Percentiles rank a stretch among this genome's conserved stretches.
phyloP scores from a whole-genome alignment of 1,284 basidiomycete genomes.

The Mrakiaceae sp. region DNA sequence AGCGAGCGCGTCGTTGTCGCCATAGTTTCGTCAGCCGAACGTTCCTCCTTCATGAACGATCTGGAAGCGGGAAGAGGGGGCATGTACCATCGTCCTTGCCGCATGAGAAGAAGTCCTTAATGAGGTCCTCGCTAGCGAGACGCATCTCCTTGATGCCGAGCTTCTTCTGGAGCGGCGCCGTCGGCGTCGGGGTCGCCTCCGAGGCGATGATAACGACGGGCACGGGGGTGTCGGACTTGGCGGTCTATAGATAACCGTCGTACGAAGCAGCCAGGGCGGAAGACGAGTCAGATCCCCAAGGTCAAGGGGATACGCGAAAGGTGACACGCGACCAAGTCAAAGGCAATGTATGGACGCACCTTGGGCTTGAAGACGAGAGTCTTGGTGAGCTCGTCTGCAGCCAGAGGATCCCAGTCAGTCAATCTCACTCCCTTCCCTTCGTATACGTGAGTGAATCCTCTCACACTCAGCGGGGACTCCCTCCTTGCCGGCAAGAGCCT shows the following conservation, averaged over 20 bases:
- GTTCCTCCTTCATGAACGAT: not conserved
- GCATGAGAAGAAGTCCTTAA: slow-evolving; percentile 70
- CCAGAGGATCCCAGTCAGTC: not conserved
- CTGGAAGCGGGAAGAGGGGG: not conserved
- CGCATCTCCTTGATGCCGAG: slow-evolving; percentile 81
- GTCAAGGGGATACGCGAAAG: not conserved
- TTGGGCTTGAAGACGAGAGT: slow-evolving; percentile 38
- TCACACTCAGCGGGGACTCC: slow-evolving; percentile 21
- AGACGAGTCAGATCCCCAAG: not conserved
- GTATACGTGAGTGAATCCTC: not conserved
- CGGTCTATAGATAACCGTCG: slow-evolving; percentile 38
- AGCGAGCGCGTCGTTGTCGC: no score
- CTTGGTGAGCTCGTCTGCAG: slow-evolving; percentile 14
- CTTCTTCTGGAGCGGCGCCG: slow-evolving; percentile 63
- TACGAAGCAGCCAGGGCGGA: not conserved
- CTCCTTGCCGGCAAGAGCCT: slow-evolving; percentile 22
- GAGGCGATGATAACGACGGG: slow-evolving; percentile 78
- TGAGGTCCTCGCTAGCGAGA: slow-evolving; percentile 74
- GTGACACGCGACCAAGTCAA: not conserved
- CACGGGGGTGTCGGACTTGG: slow-evolving; percentile 70
- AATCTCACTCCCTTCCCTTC: not conserved
- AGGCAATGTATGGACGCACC: not conserved
- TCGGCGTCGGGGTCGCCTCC: slow-evolving; percentile 66
- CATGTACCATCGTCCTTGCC: slow-evolving; percentile 75
- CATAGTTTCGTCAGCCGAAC: no score